Percentiles rank a stretch among this genome's conserved stretches.
phyloP scores from a whole-genome alignment of 2,329 filamentous ascomycete species.

The Colletotrichum siamense region DNA sequence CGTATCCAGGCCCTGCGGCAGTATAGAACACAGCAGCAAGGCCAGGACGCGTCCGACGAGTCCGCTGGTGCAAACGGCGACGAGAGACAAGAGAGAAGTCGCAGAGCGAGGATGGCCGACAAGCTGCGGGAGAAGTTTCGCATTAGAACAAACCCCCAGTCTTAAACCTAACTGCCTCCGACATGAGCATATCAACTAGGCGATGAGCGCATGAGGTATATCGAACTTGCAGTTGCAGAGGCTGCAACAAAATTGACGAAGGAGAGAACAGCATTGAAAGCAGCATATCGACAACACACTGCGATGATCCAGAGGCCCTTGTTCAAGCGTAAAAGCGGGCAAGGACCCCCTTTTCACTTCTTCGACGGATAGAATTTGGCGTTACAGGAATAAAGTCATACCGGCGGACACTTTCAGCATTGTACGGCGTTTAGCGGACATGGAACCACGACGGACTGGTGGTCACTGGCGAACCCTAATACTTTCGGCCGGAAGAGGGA shows the following conservation, averaged over 20 bases:
- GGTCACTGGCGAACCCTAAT: not conserved
- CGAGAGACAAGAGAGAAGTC: slow-evolving; percentile 37
- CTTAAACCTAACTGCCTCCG: not conserved
- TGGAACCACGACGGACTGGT: not conserved
- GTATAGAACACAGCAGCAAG: slow-evolving; percentile 46
- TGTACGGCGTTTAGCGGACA: slow-evolving; percentile 20
- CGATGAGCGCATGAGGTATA: not conserved
- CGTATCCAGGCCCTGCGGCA: slow-evolving; percentile 65
- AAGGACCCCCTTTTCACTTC: not conserved
- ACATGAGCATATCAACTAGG: not conserved
- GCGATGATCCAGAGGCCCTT: not conserved
- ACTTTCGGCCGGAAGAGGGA: not conserved
- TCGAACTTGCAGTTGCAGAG: not conserved
- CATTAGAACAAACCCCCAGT: slow-evolving; percentile 53
- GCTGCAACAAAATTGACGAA: not conserved
- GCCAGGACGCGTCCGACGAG: not conserved
- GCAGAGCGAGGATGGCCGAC: slow-evolving; percentile 50
- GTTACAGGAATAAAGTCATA: not conserved
- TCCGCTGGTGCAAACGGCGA: slow-evolving; percentile 24
- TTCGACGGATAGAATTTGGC: not conserved
- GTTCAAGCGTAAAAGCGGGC: not conserved
- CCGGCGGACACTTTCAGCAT: slow-evolving; percentile 12
- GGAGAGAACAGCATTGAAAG: not conserved
- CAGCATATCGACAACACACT: not conserved
- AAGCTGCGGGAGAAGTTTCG: slow-evolving; percentile 60